Evolutionary conservation across 1,139 yeast species (phyloP), one percentile per base, ranked within the genome.

Genomic region (Lodderomyces elongisporus): DNA sequence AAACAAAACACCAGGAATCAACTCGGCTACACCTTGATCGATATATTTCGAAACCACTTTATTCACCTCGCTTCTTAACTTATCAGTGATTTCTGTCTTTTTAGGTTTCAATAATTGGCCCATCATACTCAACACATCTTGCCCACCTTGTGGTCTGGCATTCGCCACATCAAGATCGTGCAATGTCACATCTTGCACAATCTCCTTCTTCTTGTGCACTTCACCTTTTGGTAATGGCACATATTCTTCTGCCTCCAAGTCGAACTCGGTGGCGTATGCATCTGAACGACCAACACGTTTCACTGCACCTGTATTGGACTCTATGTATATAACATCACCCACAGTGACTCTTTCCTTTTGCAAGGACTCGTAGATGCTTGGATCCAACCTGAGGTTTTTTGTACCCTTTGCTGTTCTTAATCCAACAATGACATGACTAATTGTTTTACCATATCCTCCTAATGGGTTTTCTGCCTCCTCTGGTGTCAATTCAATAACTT

Each of bases 181-280:
- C 47, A 91, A 72, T 2, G 98, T 87, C 30, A 91, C 96, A 54
- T 91, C 98, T 61, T 91, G 99, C 14, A 93, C 95, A 48, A 91
- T 88, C 60, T 91, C 98, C 61, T 91, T 91, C 74, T 89, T 91
- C 62, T 93, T 93, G 66, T 93, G 98, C 25, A 91, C 97, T 58
- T 91, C 99, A 31, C 98, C 98, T 64, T 91, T 91, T 41, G 99
- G 98, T 48, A 91, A 71, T 30, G 98, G 98, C 22, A 93, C 99
- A 57, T 91, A 91, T 60, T 91, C 98, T 64, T 91, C 98, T 18
- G 97, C 96, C 64, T 93, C 98, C 47, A 91, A 70, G 60, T 91
- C 99, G 49, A 89, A 91, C 61, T 91, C 99, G 1, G 98, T 91
- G 26, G 98, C 96, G 55, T 87, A 91, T 0, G 97, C 97, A 58